Evolutionary conservation across 129 eudicot species (phyloP).

Genomic region (Smallanthus sonchifolius): DNA sequence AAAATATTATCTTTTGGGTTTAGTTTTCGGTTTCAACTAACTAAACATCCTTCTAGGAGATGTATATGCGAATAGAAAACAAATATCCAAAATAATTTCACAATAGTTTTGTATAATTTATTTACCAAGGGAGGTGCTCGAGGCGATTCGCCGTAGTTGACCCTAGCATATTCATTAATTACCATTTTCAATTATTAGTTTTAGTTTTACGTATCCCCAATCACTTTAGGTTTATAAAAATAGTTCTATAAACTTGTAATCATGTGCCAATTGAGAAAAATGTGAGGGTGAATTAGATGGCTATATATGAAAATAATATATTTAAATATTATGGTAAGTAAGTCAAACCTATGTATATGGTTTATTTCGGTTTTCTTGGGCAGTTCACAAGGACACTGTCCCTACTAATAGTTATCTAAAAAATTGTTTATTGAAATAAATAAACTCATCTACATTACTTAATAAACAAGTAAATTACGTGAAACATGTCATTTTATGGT

Average conservation of each 20-base stretch:
- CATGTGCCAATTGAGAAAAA: constrained; percentile 28
- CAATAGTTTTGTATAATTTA: neutral
- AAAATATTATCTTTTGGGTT: no score
- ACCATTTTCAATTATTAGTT: neutral
- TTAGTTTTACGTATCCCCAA: neutral
- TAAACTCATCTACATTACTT: neutral
- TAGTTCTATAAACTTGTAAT: constrained; percentile 14
- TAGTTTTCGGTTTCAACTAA: no score
- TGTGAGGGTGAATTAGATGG: constrained; percentile 10
- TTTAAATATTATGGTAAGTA: neutral
- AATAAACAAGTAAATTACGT: no score
- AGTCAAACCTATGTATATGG: constrained; percentile 33
- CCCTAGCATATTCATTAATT: constrained; percentile 15
- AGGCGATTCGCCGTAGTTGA: constrained; percentile 39
- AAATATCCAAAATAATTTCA: neutral
- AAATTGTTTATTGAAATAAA: neutral
- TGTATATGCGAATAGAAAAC: neutral
- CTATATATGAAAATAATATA: constrained; percentile 5
- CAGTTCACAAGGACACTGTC: constrained; percentile 32
- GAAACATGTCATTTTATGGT: no score
- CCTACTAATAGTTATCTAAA: neutral
- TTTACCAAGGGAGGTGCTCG: constrained; percentile 18
- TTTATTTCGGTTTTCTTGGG: constrained; percentile 40
- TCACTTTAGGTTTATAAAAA: constrained; percentile 14
- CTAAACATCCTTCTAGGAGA: no score